Percentiles rank a stretch among this genome's conserved stretches.
Evolutionary conservation across 139 green algal species (phyloP).

Genomic region (Chlamydomonas urium): DNA sequence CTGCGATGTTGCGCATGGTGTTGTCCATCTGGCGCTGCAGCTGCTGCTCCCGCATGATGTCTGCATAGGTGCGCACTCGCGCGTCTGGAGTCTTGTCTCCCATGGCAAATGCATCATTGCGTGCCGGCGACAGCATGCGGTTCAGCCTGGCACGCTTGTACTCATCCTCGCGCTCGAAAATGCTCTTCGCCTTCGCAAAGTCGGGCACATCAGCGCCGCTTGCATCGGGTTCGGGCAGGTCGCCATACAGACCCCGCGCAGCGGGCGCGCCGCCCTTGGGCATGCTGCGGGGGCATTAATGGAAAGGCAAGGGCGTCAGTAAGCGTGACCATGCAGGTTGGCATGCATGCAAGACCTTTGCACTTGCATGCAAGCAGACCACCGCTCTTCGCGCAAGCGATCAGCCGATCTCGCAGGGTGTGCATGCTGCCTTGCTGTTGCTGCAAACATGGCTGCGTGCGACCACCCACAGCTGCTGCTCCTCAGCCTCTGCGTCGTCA

Average conservation of each 20-base stretch:
- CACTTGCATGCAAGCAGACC: no score
- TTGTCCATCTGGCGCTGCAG: constrained; percentile 86
- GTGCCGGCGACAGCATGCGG: constrained; percentile 80
- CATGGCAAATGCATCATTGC: constrained; percentile 89
- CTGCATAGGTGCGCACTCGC: constrained; percentile 80
- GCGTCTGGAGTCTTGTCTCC: constrained; percentile 78
- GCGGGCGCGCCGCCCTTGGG: no score
- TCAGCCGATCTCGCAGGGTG: no score
- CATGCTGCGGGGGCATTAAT: no score
- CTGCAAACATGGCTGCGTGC: no score
- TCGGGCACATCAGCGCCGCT: constrained; percentile 15
- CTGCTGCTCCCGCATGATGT: constrained; percentile 81
- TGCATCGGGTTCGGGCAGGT: constrained; percentile 22
- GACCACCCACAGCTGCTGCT: no score
- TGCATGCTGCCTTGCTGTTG: no score
- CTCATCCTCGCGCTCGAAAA: constrained; percentile 89
- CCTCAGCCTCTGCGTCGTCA: no score
- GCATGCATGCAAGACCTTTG: no score
- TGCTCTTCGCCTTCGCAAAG: constrained; percentile 42
- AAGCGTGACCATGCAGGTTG: no score
- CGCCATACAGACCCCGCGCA: neutral
- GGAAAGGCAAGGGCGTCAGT: no score
- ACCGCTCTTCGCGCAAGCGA: no score
- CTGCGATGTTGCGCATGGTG: constrained; percentile 85
- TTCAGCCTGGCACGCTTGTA: constrained; percentile 78